Base-by-base conservation (phyloP, 495 filamentous ascomycete species). In the Talaromyces ruber region DNA sequence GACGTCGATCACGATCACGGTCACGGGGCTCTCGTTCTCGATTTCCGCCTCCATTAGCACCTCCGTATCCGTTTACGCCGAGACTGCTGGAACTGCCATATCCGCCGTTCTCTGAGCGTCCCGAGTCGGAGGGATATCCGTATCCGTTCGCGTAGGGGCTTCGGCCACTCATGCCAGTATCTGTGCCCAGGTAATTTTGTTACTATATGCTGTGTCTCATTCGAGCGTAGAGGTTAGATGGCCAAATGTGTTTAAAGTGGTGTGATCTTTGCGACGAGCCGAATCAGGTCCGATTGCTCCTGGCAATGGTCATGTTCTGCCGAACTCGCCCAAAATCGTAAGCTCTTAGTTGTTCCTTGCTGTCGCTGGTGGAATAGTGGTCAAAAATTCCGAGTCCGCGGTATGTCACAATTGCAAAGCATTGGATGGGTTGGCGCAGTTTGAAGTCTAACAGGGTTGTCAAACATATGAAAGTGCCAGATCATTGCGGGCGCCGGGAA, bases 141-240 rank as follows among this genome's bases (percentile, higher is more conserved):
- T 78, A 74, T 64, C 77, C 76, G 68, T 78, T 76, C 32, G 70
- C 68, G 69, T 79, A 75, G 51, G 72, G 71, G 61, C 60, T 68
- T 70, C 74, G 68, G 51, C 75, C 75, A 64, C 72, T 80, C 77
- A 80, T 80, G 59, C 67, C 74, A 69, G 63, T 60, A 2, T 62
- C 45, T 55, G 28, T 51, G 25, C 25, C 43, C 16, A 30, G 56
- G 12, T 34, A 2, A 24, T 24, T 0, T 30, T 4, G 16, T 16
- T 11, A 28, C 4, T 37, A 59, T 14, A 3, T 43, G 8, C 14
- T 12, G 11, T 53, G 18, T 61, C 25, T 59, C 21, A 47, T 59
- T 25, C 32, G 34, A 59, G 43, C n/a, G 14, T 43, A 6, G 16
- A 9, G 43, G n/a, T 47, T 2, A 6, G 21, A 6, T 2, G 24